Percentiles rank a stretch among this genome's conserved stretches.
Evolutionary conservation across 2,329 filamentous ascomycete species (phyloP).

Genomic region (Aspergillus sclerotialis): DNA sequence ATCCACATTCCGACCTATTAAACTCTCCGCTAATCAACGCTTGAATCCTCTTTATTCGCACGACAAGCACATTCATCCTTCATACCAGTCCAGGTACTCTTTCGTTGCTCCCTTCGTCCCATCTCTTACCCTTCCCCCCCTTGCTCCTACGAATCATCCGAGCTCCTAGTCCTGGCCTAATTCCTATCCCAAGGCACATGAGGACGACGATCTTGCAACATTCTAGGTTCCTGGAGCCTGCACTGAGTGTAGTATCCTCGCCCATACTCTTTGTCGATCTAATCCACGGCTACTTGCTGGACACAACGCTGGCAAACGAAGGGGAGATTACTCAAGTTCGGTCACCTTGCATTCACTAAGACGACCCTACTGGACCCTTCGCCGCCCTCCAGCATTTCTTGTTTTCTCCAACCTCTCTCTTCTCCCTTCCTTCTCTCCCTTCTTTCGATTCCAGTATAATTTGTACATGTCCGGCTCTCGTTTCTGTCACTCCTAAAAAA

Average conservation of each 20-base stretch:
- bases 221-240: constrained; percentile 35
- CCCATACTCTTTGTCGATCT: constrained; percentile 20
- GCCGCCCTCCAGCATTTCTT: constrained; percentile 20
- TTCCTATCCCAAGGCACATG: constrained; percentile 20
- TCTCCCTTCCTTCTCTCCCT: constrained; percentile 19
- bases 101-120: constrained; percentile 15
- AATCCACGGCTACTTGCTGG: constrained; percentile 19
- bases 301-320: constrained; percentile 28
- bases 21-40: constrained; percentile 26
- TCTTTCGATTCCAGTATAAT: constrained; percentile 16
- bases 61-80: no score
- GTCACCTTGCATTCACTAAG: constrained; percentile 26
- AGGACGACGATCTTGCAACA: constrained; percentile 29
- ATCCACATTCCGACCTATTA: constrained; percentile 27
- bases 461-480: constrained; percentile 22
- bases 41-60: constrained; percentile 15
- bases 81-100: constrained; percentile 11
- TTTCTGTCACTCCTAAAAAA: constrained; percentile 13
- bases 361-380: constrained; percentile 11
- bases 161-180: constrained; percentile 13
- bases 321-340: constrained; percentile 23
- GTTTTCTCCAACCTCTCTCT: constrained; percentile 10
- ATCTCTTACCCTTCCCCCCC: constrained; percentile 17
- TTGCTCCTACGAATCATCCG: constrained; percentile 27
- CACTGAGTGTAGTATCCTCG: constrained; percentile 35